Evolutionary conservation across 495 filamentous ascomycete species (phyloP), one percentile per base, ranked within the genome.

Genomic region (Aspergillus leporis): DNA sequence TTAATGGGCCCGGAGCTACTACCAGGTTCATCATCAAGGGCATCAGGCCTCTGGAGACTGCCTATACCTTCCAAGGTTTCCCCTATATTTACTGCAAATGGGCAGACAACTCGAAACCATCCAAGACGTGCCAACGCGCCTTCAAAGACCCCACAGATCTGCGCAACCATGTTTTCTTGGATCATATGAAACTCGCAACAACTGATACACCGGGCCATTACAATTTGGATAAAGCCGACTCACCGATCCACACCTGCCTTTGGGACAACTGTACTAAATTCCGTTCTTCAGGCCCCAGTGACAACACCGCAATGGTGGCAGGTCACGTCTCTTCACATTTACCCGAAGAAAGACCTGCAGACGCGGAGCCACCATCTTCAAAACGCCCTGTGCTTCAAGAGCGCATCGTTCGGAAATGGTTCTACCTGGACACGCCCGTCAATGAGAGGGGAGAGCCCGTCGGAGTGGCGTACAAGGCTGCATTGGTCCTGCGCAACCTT

Each of bases 11-110:
- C 4, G 78, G 71, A 46, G 68, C 72, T 6, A 87, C 90, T 55
- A 78, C 74, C 16, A 90, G 90, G 59, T 98, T 97, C 73, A 96
- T 97, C 60, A 98, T 99, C 70, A 89, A 89, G 64, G 94, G 93
- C 4, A 96, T 98, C 59, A 81, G 90, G 31, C 83, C 90, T 0
- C 83, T 95, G n/a, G 79, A 83, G 34, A 77, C 80, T 0, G 93
- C 93, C 5, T 82, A 92, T 60, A 87, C 90, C 51, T 83, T 85
- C 21, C 83, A 89, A 21, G 87, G 72, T 28, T 80, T 79, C 58
- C 74, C 77, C 25, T 87, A 85, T 58, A 67, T 72, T 21, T 82
- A 78, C 45, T 87, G 84, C 73, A 72, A 75, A 52, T 87, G 84
- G 84, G 64, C 70, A 0, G 76, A 83, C 49, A 72, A 74, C 51